A percentile compares a stretch with the other conserved stretches of the same genome.
These are phyloP conservation scores for Phylloporus rhodoxanthus DNA, from an alignment of 768 basidiomycete species.

Conservation along the genomic window DNA sequence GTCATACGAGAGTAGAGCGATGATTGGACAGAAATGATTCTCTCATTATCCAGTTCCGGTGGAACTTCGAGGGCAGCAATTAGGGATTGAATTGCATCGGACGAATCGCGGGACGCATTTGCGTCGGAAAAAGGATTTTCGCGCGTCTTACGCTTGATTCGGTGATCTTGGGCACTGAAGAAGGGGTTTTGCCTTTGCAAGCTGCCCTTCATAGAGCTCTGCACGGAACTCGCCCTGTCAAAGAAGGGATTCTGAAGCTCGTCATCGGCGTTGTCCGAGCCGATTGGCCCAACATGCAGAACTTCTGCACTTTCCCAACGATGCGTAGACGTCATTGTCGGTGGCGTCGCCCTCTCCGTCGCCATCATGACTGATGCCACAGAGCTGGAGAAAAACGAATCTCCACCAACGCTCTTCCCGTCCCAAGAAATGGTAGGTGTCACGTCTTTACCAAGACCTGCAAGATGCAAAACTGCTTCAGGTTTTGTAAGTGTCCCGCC, in stretches of 20 bases:
- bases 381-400: slow-evolving; percentile 47
- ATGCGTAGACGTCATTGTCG: slow-evolving; percentile 48
- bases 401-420: slow-evolving; percentile 39
- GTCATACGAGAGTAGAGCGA: slow-evolving; percentile 33
- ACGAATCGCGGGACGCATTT: slow-evolving; percentile 13
- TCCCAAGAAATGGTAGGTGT: slow-evolving; percentile 46
- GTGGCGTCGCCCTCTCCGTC: slow-evolving; percentile 59
- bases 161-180: slow-evolving; percentile 39
- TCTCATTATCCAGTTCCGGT: slow-evolving; percentile 40
- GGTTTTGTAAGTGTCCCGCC: slow-evolving; percentile 19
- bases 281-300: slow-evolving; percentile 35
- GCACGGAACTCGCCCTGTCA: slow-evolving; percentile 16
- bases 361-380: slow-evolving; percentile 45
- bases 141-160: slow-evolving; percentile 10
- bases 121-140: slow-evolving; percentile 43
- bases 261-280: slow-evolving; percentile 3
- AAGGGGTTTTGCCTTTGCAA: slow-evolving; percentile 32
- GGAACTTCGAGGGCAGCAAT: slow-evolving; percentile 58
- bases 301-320: slow-evolving; percentile 70
- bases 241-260: slow-evolving; percentile 25
- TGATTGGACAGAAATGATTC: slow-evolving; percentile 56
- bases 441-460: slow-evolving; percentile 37
- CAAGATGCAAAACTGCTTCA: slow-evolving; percentile 39
- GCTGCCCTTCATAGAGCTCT: slow-evolving; percentile 14
- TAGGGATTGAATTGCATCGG: slow-evolving; percentile 52